These are phyloP conservation scores for Clonostachys chloroleuca DNA, from an alignment of 2,329 filamentous ascomycete genomes.

Conservation along the genomic window DNA sequence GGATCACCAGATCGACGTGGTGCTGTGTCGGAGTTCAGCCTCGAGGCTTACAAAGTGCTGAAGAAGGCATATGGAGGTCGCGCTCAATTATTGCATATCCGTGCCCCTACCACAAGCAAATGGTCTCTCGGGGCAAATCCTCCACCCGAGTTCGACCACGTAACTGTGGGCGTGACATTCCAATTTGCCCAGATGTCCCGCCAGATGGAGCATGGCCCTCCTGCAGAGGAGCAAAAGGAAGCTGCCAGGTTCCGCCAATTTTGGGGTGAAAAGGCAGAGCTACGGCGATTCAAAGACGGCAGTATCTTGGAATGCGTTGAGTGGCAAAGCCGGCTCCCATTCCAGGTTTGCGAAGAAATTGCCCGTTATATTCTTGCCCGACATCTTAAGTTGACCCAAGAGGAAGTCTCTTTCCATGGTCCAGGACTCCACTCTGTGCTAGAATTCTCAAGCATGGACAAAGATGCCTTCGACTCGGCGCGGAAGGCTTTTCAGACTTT, in stretches of 20 bases:
- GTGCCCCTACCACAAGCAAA: conserved; percentile 22
- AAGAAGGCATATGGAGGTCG: conserved; percentile 72
- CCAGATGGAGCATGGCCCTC: conserved; percentile 81
- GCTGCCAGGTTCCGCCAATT: conserved; percentile 81
- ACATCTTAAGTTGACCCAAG: conserved; percentile 60
- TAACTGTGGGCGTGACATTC: conserved; percentile 67
- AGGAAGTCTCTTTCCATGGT: conserved; percentile 47
- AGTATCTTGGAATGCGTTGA: conserved; percentile 89
- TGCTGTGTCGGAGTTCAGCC: conserved; percentile 37
- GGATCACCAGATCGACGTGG: conserved; percentile 34
- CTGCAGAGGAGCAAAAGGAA: conserved; percentile 80
- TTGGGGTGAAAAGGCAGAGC: conserved; percentile 91
- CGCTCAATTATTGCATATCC: conserved; percentile 62
- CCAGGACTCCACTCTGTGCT: conserved; percentile 45
- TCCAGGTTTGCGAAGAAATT: conserved; percentile 75
- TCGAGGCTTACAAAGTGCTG: conserved; percentile 60
- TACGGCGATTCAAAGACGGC: conserved; percentile 92
- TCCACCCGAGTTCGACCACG: conserved; percentile 16
- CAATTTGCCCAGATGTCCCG: conserved; percentile 69
- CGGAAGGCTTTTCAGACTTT: conserved; percentile 68
- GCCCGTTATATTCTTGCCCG: conserved; percentile 64
- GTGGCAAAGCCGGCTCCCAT: conserved; percentile 64
- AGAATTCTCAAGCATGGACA: conserved; percentile 39
- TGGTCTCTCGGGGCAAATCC: conserved; percentile 19
- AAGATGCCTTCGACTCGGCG: conserved; percentile 61